Evolutionary conservation across 768 basidiomycete species (phyloP).

Genomic region (Lepiota brunneoincarnata): DNA sequence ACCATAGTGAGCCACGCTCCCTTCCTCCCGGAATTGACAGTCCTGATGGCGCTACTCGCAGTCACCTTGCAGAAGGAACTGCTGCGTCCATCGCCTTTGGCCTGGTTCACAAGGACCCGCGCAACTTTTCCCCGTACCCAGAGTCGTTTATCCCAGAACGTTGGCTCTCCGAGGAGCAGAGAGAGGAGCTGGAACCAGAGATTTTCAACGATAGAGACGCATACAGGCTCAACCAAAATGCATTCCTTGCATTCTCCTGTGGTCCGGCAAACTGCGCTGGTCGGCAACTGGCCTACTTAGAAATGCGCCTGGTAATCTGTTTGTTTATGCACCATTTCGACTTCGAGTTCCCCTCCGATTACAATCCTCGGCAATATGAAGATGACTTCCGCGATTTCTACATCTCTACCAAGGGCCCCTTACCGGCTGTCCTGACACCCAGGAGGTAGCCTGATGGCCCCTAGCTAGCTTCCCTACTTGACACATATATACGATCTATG

Average conservation of each 20-base stretch:
- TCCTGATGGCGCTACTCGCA: slow-evolving; percentile 12
- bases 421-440: slow-evolving; percentile 30
- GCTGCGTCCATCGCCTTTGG: slow-evolving; percentile 33
- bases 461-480: not conserved
- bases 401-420: slow-evolving; percentile 27
- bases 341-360: slow-evolving; percentile 31
- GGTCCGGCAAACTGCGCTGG: slow-evolving; percentile 54
- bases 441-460: slow-evolving; percentile 19
- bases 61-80: slow-evolving; percentile 39
- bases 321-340: slow-evolving; percentile 35
- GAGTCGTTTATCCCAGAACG: slow-evolving; percentile 37
- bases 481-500: slow-evolving; percentile 10
- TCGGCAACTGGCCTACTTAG: slow-evolving; percentile 31
- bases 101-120: slow-evolving; percentile 34
- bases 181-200: slow-evolving; percentile 27
- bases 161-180: slow-evolving; percentile 26
- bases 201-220: slow-evolving; percentile 25
- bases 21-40: not conserved
- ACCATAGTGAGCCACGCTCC: not conserved
- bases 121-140: slow-evolving; percentile 36
- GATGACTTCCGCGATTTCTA: slow-evolving; percentile 33
- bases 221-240: slow-evolving; percentile 23
- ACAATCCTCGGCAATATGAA: slow-evolving; percentile 28
- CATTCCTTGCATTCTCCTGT: slow-evolving; percentile 32
- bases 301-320: slow-evolving; percentile 35